Percentiles rank a stretch among this genome's conserved stretches.
Evolutionary conservation across 208 protist genomes (phyloP).

Genomic region (Leishmania major): DNA sequence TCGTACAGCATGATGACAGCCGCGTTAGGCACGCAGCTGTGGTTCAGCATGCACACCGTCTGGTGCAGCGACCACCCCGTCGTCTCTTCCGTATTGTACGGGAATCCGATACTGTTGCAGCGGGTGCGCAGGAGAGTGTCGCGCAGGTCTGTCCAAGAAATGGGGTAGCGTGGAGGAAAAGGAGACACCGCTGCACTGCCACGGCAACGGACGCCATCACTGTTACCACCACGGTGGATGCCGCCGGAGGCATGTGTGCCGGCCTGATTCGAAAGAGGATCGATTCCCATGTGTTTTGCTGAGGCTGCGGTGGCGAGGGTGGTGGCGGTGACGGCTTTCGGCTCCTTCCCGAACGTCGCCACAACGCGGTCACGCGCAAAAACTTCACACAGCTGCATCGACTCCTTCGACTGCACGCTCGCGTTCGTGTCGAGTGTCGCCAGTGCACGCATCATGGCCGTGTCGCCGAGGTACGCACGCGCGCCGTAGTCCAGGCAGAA

Average conservation of each 20-base stretch:
- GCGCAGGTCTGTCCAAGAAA: constrained; percentile 54
- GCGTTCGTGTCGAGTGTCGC: constrained; percentile 46
- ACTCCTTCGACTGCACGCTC: constrained; percentile 36
- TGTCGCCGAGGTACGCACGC: constrained; percentile 51
- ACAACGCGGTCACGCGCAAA: constrained; percentile 63
- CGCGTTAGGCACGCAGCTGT: constrained; percentile 80
- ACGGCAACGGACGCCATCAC: background rate
- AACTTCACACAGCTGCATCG: constrained; percentile 55
- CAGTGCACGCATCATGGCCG: constrained; percentile 29
- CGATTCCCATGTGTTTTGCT: background rate
- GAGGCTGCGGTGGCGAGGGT: background rate
- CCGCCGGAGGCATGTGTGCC: background rate
- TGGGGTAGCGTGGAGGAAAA: constrained; percentile 40
- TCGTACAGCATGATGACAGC: constrained; percentile 57
- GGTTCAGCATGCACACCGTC: constrained; percentile 82
- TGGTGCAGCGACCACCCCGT: constrained; percentile 76
- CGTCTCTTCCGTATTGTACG: constrained; percentile 65
- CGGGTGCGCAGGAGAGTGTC: constrained; percentile 65
- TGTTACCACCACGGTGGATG: background rate
- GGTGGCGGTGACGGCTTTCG: background rate
- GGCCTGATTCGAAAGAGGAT: background rate
- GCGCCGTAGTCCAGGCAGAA: constrained; percentile 77
- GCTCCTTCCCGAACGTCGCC: constrained; percentile 33
- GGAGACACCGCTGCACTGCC: constrained; percentile 5
- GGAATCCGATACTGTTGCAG: constrained; percentile 84